Evolutionary conservation across 2,329 filamentous ascomycete genomes (phyloP), one percentile per base, ranked within the genome.

Genomic region (Herpotrichia juniperi): DNA sequence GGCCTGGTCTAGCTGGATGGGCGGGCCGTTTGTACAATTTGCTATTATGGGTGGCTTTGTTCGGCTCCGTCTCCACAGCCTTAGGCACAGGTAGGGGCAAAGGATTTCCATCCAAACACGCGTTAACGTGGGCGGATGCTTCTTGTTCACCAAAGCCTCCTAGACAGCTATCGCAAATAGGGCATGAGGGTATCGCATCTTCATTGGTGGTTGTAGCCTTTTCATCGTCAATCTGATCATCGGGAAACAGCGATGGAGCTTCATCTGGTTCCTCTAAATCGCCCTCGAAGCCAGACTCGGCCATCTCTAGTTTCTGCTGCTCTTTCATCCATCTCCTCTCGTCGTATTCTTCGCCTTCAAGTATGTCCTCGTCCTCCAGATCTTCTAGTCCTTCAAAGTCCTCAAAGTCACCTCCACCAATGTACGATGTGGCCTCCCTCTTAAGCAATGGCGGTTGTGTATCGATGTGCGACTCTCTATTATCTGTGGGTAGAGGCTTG

Each of bases 91-190:
- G 82, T 12, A 88, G 64, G 1, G 87, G 82, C 39, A 85, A 82
- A 4, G 89, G 83, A 40, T 88, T 89, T 1, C 91, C 91, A 69
- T 99, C 94, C 2, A 99, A 80, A 73, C 94, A 99, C 9, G 87
- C 86, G 70, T 99, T 99, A 59, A 99, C 94, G 72, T 99, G 94
- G 1, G 88, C 76, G 6, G 88, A 89, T 9, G 87, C 88, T 62
- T 93, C 84, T 68, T 92, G 69, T 51, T 85, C 53, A 75, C 68
- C 49, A 17, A 74, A 71, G 0, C 85, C 87, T 14, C 71, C 75
- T 28, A 97, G 78, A 57, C 75, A 85, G 1, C 79, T 78, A 61
- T 83, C 84, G 71, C 94, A 97, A 24, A 97, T 87, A 1, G 93
- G 93, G 70, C 93, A 97, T 21, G 74, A 68, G 2, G 76, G 32